Evolutionary conservation across 768 basidiomycete genomes (phyloP), one percentile per base, ranked within the genome.

Genomic region (Russula sp.): DNA sequence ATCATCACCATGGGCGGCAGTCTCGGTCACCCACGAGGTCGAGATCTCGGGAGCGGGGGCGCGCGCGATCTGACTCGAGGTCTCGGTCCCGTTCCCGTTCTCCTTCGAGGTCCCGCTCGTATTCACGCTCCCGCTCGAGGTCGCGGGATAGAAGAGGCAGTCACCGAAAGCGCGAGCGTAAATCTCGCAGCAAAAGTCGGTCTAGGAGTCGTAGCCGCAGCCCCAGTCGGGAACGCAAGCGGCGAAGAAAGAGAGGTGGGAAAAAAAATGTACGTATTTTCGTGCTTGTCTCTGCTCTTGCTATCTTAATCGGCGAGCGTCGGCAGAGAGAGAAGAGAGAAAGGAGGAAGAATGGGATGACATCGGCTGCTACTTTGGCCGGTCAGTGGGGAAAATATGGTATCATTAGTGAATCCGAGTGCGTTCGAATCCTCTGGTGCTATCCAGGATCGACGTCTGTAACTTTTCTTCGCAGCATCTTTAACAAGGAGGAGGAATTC

Each of bases 311-410:
- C 8, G 54, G n/a, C 7, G 18, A 22, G 18, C 22, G 5, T 36
- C 47, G 43, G 11, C 29, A 81, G 74, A 81, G 76, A 68, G 82
- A 85, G 64, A 88, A 83, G 77, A 67, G 59, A 48, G 82, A 85
- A 62, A 88, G 82, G 77, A 87, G 85, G 70, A 87, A 86, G 54
- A 86, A 84, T 70, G 87, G 85, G 74, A 84, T 81, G 52, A 34
- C 74, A 69, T 32, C 70, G 32, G 76, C 75, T 20, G 80, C 76
- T 36, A 74, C 42, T 20, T 8, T 76, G 32, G 81, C 81, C 10
- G 77, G 83, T 18, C 86, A 92, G 66, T 97, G 93, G 93, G 94
- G 94, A 16, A 93, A 90, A 73, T 87, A 89, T 73, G 94, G 94
- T 3, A 81, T 90, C 58, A 93, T 97, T 59, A 81, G 81, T 35